Evolutionary conservation across 176 grass and related monocot genomes (phyloP).

Genomic region (Alloteropsis semialata): DNA sequence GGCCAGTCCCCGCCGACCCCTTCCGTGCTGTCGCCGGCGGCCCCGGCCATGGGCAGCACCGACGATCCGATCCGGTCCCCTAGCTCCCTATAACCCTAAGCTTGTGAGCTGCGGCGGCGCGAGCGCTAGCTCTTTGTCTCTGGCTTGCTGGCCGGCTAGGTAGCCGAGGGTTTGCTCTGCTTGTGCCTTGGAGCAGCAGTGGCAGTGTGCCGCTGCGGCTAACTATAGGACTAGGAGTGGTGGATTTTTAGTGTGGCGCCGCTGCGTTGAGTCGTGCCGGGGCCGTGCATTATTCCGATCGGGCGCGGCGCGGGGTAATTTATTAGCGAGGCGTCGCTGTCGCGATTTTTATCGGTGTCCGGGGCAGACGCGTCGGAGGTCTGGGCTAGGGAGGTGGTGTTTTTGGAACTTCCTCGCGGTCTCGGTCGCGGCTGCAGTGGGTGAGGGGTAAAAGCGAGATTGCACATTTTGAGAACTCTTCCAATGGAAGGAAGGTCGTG

Average conservation of each 20-base stretch:
- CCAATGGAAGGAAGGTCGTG: not conserved
- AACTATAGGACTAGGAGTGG: not conserved
- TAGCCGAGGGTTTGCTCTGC: slow-evolving; percentile 6
- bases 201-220: not conserved
- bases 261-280: slow-evolving; percentile 7
- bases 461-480: not conserved
- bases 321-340: slow-evolving; percentile 6
- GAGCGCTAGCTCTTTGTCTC: not conserved
- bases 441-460: not conserved
- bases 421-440: slow-evolving; percentile 4
- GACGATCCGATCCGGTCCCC: not conserved
- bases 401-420: slow-evolving; percentile 39
- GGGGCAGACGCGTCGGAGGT: slow-evolving; percentile 41
- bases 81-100: not conserved
- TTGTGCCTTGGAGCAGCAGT: not conserved
- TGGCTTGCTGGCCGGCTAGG: not conserved
- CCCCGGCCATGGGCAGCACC: slow-evolving; percentile 23
- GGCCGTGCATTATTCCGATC: not conserved
- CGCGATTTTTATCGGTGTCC: slow-evolving; percentile 36
- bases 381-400: slow-evolving; percentile 5
- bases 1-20: slow-evolving; percentile 40
- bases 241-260: slow-evolving; percentile 31
- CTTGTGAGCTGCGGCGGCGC: not conserved
- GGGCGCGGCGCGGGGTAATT: not conserved
- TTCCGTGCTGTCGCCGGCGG: slow-evolving; percentile 24